Percentiles rank a stretch among this genome's conserved stretches.
Evolutionary conservation across 2,329 filamentous ascomycete species (phyloP).

Genomic region (Aureobasidium lini): DNA sequence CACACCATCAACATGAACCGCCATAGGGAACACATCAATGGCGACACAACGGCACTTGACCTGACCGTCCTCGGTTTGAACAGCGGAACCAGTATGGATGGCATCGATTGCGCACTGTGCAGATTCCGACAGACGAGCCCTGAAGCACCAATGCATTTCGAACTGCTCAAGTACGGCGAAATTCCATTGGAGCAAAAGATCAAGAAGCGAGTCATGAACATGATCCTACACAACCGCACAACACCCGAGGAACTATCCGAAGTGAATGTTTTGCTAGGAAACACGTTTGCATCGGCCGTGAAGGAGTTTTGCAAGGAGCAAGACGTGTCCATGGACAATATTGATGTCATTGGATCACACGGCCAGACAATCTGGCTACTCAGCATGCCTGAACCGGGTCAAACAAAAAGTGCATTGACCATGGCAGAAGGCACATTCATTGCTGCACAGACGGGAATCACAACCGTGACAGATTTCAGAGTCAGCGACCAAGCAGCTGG

Average conservation of each 20-base stretch:
- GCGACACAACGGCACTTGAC: slow-evolving; percentile 31
- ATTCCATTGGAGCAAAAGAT: slow-evolving; percentile 46
- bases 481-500: slow-evolving; percentile 51
- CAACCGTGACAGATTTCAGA: slow-evolving; percentile 52
- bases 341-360: slow-evolving; percentile 51
- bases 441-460: slow-evolving; percentile 49
- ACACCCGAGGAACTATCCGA: slow-evolving; percentile 48
- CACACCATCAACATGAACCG: neutral
- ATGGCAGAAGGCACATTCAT: slow-evolving; percentile 53
- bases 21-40: neutral
- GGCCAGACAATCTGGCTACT: slow-evolving; percentile 53
- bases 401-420: slow-evolving; percentile 43
- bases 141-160: slow-evolving; percentile 47
- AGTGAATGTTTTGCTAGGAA: slow-evolving; percentile 51
- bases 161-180: slow-evolving; percentile 50
- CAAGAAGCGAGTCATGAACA: slow-evolving; percentile 50
- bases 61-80: slow-evolving; percentile 50
- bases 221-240: slow-evolving; percentile 49
- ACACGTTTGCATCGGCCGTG: slow-evolving; percentile 48
- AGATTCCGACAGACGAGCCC: slow-evolving; percentile 48
- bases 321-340: slow-evolving; percentile 35
- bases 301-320: slow-evolving; percentile 43
- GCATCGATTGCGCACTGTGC: slow-evolving; percentile 53
- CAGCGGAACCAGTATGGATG: slow-evolving; percentile 49
- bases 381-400: slow-evolving; percentile 43